Percentiles rank a stretch among this genome's conserved stretches.
These are phyloP conservation scores for Recurvomyces mirabilis DNA, from an alignment of 495 filamentous ascomycete species.

Conservation along the genomic window DNA sequence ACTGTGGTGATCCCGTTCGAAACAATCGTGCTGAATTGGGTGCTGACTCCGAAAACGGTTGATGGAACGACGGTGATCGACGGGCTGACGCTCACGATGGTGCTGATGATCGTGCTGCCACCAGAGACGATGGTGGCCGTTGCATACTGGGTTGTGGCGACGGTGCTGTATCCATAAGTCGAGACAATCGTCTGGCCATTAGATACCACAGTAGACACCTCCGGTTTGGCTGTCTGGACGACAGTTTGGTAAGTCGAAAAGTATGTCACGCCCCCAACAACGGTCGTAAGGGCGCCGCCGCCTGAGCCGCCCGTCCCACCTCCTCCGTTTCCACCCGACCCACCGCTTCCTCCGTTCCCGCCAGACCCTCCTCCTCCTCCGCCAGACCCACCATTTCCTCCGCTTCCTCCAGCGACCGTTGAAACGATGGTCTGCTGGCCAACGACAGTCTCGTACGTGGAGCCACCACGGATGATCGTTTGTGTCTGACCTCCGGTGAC, in stretches of 20 bases:
- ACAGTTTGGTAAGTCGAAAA: background rate
- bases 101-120: background rate
- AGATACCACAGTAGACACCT: background rate
- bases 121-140: background rate
- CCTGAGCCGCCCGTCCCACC: conserved; percentile 1
- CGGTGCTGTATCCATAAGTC: conserved; percentile 1
- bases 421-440: background rate
- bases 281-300: background rate
- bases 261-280: background rate
- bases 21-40: conserved; percentile 9
- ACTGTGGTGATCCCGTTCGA: conserved; percentile 10
- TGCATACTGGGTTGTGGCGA: background rate
- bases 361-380: background rate
- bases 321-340: background rate
- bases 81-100: background rate
- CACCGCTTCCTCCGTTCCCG: background rate
- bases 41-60: conserved; percentile 9
- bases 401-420: conserved; percentile 3
- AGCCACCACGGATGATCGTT: too few species aligned
- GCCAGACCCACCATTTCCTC: background rate
- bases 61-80: conserved; percentile 4
- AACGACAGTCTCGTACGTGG: background rate
- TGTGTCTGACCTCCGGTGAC: conserved; percentile 6
- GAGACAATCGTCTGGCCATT: background rate
- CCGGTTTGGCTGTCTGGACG: background rate